Evolutionary conservation across 805 yeast species (phyloP).

Genomic region (Yamadazyma philogaea): DNA sequence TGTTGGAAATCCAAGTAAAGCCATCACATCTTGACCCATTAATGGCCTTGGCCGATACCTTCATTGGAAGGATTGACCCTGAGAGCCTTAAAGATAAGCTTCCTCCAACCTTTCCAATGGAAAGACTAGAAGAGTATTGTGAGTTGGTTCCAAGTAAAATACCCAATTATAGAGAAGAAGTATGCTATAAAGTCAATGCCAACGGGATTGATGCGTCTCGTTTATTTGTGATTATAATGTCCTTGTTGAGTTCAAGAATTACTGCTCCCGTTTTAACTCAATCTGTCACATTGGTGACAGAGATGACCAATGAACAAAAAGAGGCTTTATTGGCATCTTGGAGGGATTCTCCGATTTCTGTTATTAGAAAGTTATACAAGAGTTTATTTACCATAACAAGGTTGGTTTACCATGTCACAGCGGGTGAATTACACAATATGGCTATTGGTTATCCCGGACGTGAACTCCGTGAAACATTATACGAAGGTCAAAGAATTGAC

Average conservation of each 20-base stretch:
- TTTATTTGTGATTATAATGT: slow-evolving; percentile 23
- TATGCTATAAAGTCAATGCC: slow-evolving; percentile 14
- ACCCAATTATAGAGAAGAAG: slow-evolving; percentile 23
- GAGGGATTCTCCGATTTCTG: slow-evolving; percentile 39
- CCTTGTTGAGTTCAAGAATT: slow-evolving; percentile 28
- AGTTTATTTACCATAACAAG: slow-evolving; percentile 25
- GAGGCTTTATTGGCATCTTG: slow-evolving; percentile 33
- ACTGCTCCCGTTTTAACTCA: slow-evolving; percentile 32
- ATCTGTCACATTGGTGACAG: slow-evolving; percentile 31
- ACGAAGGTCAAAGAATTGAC: slow-evolving; percentile 25
- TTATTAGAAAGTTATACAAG: slow-evolving; percentile 33
- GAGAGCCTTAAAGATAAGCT: slow-evolving; percentile 25
- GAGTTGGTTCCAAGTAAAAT: slow-evolving; percentile 27
- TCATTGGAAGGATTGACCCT: slow-evolving; percentile 31
- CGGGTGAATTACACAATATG: slow-evolving; percentile 31
- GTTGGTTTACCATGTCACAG: slow-evolving; percentile 23
- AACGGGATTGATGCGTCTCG: slow-evolving; percentile 18
- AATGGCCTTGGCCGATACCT: slow-evolving; percentile 31
- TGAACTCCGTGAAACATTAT: slow-evolving; percentile 28
- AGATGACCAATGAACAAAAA: slow-evolving; percentile 34
- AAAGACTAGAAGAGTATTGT: slow-evolving; percentile 29
- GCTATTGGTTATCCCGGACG: slow-evolving; percentile 39
- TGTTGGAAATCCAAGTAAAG: slow-evolving; percentile 7
- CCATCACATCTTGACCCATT: slow-evolving; percentile 16
- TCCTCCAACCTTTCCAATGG: slow-evolving; percentile 23